Percentiles rank a stretch among this genome's conserved stretches.
Conservation (phyloP, 1,139 yeast genomes). For the Sugiyamaella novakii region DNA sequence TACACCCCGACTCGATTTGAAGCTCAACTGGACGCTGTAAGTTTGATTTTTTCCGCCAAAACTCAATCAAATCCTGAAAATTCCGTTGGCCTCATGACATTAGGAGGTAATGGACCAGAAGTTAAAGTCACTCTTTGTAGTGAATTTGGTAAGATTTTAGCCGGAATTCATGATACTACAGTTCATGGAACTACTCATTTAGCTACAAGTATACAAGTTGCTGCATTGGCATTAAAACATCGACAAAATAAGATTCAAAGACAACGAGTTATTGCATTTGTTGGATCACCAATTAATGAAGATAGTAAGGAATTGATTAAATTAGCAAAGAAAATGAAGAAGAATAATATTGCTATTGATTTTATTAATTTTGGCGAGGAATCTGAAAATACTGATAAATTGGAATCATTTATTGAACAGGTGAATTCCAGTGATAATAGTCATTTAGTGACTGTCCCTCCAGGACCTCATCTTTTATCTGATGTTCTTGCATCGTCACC, state of each 20-base stretch:
- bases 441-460: constrained; percentile 84
- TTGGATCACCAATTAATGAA: constrained; percentile 82
- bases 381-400: constrained; percentile 68
- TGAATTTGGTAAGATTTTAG: constrained; percentile 81
- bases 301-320: constrained; percentile 72
- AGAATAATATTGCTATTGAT: constrained; percentile 89
- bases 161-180: constrained; percentile 85
- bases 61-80: constrained; percentile 89
- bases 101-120: constrained; percentile 82
- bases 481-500: constrained; percentile 74
- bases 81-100: constrained; percentile 86
- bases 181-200: constrained; percentile 72
- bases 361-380: constrained; percentile 93
- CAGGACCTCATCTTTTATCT: constrained; percentile 79
- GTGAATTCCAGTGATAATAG: constrained; percentile 78
- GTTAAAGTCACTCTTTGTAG: constrained; percentile 86
- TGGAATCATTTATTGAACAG: constrained; percentile 77
- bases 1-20: constrained; percentile 86
- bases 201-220: constrained; percentile 88
- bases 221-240: constrained; percentile 95
- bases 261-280: constrained; percentile 87
- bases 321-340: constrained; percentile 90
- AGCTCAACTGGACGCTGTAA: constrained; percentile 93
- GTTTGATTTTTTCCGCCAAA: constrained; percentile 81
- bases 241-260: constrained; percentile 92